Conservation (phyloP, 192 early-diverging fungal species). For the Tieghemiomyces parasiticus region DNA sequence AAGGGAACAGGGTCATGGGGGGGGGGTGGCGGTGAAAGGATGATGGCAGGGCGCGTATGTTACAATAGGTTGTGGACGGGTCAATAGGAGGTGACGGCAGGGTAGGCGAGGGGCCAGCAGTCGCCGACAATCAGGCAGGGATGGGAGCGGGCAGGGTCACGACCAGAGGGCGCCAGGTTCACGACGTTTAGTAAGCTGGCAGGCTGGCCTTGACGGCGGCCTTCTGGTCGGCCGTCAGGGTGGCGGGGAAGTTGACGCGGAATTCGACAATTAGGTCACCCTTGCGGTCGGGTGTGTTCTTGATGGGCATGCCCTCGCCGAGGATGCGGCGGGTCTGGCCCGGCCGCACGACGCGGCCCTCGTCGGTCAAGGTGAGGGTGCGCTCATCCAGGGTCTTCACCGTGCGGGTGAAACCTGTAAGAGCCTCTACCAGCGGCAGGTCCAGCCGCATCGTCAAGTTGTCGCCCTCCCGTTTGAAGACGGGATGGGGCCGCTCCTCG, state of each 20-base stretch:
- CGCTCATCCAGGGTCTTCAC: conserved; percentile 67
- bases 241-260: conserved; percentile 63
- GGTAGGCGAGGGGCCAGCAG: too few relatives aligned
- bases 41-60: too few relatives aligned
- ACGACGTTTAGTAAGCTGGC: background rate
- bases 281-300: conserved; percentile 61
- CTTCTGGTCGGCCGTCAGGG: conserved; percentile 55
- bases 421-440: conserved; percentile 61
- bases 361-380: conserved; percentile 45
- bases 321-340: conserved; percentile 57
- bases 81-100: too few relatives aligned
- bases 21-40: too few relatives aligned
- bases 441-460: conserved; percentile 49
- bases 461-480: conserved; percentile 80
- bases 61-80: too few relatives aligned
- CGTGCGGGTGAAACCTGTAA: conserved; percentile 58
- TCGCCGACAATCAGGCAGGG: too few relatives aligned
- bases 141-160: too few relatives aligned
- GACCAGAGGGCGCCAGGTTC: too few relatives aligned
- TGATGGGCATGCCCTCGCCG: conserved; percentile 90
- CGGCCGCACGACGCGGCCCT: conserved; percentile 41
- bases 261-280: conserved; percentile 80
- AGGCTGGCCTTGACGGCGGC: conserved; percentile 36
- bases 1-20: too few relatives aligned
- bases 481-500: conserved; percentile 81